Evolutionary conservation across 495 filamentous ascomycete genomes (phyloP).

Genomic region (Talaromyces ruber): DNA sequence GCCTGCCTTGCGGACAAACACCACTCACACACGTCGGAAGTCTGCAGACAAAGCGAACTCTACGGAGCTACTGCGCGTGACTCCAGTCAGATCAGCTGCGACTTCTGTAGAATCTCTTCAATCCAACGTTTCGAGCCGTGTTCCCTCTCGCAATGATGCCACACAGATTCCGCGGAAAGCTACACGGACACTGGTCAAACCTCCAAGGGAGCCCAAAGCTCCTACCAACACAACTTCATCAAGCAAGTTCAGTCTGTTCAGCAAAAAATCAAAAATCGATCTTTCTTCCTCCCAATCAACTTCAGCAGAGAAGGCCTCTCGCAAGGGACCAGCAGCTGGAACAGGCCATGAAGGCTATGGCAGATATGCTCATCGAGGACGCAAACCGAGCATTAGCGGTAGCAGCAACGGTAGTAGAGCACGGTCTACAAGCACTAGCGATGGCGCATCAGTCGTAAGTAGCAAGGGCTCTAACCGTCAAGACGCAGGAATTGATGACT

Average conservation of each 20-base stretch:
- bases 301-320: constrained; percentile 41
- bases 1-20: constrained; percentile 28
- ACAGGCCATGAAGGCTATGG: constrained; percentile 97
- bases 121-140: constrained; percentile 24
- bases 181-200: constrained; percentile 20
- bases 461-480: constrained; percentile 47
- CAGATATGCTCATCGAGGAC: constrained; percentile 49
- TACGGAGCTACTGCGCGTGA: constrained; percentile 5
- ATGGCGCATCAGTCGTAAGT: constrained; percentile 34
- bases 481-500: constrained; percentile 54
- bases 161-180: constrained; percentile 24
- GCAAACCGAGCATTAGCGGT: constrained; percentile 39
- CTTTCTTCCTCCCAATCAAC: constrained; percentile 26
- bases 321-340: constrained; percentile 83
- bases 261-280: constrained; percentile 61
- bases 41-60: constrained; percentile 25
- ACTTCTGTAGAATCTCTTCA: constrained; percentile 31
- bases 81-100: constrained; percentile 17
- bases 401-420: constrained; percentile 35
- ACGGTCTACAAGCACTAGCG: constrained; percentile 50
- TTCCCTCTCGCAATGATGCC: constrained; percentile 31
- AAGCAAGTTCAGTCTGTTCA: constrained; percentile 69
- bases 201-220: constrained; percentile 15
- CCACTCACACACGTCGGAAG: constrained; percentile 29
- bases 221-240: constrained; percentile 19